Base-by-base conservation (phyloP, 2,329 filamentous ascomycete genomes). In the Aspergillus costaricaensis region DNA sequence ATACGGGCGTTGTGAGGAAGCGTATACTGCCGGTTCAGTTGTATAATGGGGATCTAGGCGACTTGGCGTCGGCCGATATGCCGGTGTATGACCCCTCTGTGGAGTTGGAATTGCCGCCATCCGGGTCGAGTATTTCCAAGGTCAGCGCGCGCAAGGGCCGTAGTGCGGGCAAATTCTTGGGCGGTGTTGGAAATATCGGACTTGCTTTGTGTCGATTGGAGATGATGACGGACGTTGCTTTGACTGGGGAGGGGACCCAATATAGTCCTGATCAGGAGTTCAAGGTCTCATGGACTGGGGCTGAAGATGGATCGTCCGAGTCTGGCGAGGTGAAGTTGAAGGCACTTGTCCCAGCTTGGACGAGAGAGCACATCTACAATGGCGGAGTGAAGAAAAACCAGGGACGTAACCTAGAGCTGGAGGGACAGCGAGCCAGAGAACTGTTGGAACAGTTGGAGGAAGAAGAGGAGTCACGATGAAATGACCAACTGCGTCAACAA, bases 1-100 rank as follows among this genome's bases (percentile, higher is more conserved):
- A 99, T 77, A 93, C 90, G 12, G 95, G 95, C 21, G 91, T 99
- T 15, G 91, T 99, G 43, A 85, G 95, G 62, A 96, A 97, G 82
- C 85, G 95, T 53, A 86, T 98, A 53, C 76, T 99, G 55, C 95
- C 95, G 0, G 88, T 94, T 36, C 79, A 89, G 65, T 71, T 97
- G 15, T 95, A 94, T 74, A 79, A 79, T 6, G 74, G 74, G 5
- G 78, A 79, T 38, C 75, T 78, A 25, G 69, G 25, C 71, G 3
- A 68, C 74, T 19, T 71, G 82, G 27, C 65, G 5, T 76, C 88
- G 36, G 75, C 78, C 50, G 88, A 88, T 70, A 70, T 77, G 2
- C 75, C 80, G 1, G 70, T 70, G 27, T 78, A 77, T 57, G 66
- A 72, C 36, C 68, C 73, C 25, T 68, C 66, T 23, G 66, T 58